Conservation (phyloP, 2,329 filamentous ascomycete genomes). For the Metarhizium humberi region DNA sequence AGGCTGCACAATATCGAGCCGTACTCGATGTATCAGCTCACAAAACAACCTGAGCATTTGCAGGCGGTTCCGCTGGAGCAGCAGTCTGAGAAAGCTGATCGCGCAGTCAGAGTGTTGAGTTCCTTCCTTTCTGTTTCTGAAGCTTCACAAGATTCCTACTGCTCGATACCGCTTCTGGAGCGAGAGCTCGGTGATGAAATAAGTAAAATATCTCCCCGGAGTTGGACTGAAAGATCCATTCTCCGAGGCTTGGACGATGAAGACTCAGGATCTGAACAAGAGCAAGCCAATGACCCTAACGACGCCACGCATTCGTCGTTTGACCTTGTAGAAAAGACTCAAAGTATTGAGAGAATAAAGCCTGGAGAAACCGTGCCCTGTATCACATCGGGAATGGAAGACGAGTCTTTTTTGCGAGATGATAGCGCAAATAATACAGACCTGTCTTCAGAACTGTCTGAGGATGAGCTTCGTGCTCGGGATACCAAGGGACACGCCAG, state of each 20-base stretch:
- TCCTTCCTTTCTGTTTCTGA: slow-evolving; percentile 49
- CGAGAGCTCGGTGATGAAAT: slow-evolving; percentile 49
- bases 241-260: slow-evolving; percentile 38
- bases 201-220: slow-evolving; percentile 17
- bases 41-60: neutral
- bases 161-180: slow-evolving; percentile 67
- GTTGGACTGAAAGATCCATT: slow-evolving; percentile 47
- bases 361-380: slow-evolving; percentile 23
- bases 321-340: slow-evolving; percentile 44
- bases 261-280: slow-evolving; percentile 14
- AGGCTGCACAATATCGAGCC: neutral
- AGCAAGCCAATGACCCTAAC: slow-evolving; percentile 7
- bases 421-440: slow-evolving; percentile 45
- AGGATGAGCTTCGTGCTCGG: slow-evolving; percentile 33
- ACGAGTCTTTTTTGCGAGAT: slow-evolving; percentile 41
- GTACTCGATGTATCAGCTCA: neutral
- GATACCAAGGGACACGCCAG: slow-evolving; percentile 29
- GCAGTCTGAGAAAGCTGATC: slow-evolving; percentile 14
- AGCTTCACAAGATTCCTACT: slow-evolving; percentile 65
- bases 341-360: slow-evolving; percentile 38
- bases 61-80: neutral
- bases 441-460: slow-evolving; percentile 54
- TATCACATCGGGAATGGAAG: slow-evolving; percentile 12
- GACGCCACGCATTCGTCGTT: slow-evolving; percentile 35
- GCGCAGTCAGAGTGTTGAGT: slow-evolving; percentile 24